phyloP scores from a whole-genome alignment of 108 stramenopile genomes.

The Cyclostephanos invisitatus region DNA sequence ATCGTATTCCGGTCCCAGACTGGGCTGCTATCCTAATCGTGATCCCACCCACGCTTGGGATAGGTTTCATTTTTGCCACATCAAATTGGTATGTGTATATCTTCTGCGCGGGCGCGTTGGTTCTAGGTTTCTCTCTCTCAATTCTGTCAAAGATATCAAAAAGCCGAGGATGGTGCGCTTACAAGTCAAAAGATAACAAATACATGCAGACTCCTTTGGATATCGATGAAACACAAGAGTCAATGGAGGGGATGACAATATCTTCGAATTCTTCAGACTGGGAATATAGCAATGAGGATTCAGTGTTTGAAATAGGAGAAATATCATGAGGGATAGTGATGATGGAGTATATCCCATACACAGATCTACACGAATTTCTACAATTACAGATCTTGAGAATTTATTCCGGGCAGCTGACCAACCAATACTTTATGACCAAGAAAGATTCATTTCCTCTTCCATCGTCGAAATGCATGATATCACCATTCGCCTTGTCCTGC shows the following conservation, averaged over 20 bases:
- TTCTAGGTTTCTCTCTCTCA: constrained; percentile 13
- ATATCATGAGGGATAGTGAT: neutral
- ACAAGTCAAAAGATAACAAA: constrained; percentile 18
- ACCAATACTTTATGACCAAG: too few species aligned
- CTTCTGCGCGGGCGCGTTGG: constrained; percentile 27
- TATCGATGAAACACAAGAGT: constrained; percentile 15
- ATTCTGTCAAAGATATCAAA: constrained; percentile 29
- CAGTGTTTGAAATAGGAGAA: neutral
- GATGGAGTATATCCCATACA: too few species aligned
- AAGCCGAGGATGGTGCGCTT: constrained; percentile 31
- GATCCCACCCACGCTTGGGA: constrained; percentile 39
- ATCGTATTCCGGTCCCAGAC: constrained; percentile 50
- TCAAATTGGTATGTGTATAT: constrained; percentile 51
- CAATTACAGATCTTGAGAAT: too few species aligned
- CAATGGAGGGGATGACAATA: constrained; percentile 4
- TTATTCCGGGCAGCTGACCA: too few species aligned
- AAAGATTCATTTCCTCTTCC: too few species aligned
- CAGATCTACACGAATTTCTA: too few species aligned
- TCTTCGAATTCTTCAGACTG: neutral
- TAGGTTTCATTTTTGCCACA: constrained; percentile 28
- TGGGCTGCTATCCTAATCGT: constrained; percentile 47
- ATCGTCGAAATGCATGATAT: too few species aligned
- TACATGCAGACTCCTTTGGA: constrained; percentile 17
- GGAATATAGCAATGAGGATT: constrained; percentile 30
- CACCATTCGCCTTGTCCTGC: too few species aligned